Conservation (phyloP, 192 early-diverging fungal species). For the Backusella parvicylindrica region DNA sequence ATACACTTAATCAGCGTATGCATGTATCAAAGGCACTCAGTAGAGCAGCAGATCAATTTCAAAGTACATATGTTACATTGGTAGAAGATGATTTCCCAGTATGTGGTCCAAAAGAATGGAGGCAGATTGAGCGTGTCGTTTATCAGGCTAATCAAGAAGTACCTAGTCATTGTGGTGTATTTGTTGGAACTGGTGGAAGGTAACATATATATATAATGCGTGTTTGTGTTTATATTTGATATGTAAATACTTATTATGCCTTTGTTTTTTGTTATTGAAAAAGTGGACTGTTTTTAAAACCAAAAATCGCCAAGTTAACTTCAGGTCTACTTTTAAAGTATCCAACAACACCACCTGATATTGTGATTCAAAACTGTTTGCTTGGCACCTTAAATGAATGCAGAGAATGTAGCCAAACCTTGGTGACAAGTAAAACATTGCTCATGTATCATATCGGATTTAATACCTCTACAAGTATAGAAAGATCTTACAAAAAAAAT, state of each 20-base stretch:
- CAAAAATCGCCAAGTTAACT: constrained; percentile 18
- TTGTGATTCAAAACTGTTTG: constrained; percentile 48
- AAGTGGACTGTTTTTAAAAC: constrained; percentile 35
- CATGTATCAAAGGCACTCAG: constrained; percentile 43
- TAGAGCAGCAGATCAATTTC: constrained; percentile 25
- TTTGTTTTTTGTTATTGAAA: background rate
- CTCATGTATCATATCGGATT: constrained; percentile 50
- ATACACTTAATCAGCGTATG: constrained; percentile 42
- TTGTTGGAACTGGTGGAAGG: constrained; percentile 51
- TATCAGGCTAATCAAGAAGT: constrained; percentile 38
- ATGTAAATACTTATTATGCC: background rate
- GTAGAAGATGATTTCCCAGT: constrained; percentile 53
- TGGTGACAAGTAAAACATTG: constrained; percentile 46
- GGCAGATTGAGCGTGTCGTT: constrained; percentile 42
- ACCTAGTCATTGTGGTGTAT: constrained; percentile 47
- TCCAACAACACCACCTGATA: constrained; percentile 41
- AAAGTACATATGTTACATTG: constrained; percentile 40
- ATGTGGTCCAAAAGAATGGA: constrained; percentile 40
- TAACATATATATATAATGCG: background rate
- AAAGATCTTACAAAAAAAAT: constrained; percentile 40
- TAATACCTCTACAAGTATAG: constrained; percentile 46
- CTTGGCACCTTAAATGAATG: constrained; percentile 43
- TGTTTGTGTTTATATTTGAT: background rate
- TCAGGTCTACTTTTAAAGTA: constrained; percentile 29
- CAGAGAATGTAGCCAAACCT: constrained; percentile 36